Base-by-base conservation (phyloP, 148 eudicot species). In the Rhododendron molle region DNA sequence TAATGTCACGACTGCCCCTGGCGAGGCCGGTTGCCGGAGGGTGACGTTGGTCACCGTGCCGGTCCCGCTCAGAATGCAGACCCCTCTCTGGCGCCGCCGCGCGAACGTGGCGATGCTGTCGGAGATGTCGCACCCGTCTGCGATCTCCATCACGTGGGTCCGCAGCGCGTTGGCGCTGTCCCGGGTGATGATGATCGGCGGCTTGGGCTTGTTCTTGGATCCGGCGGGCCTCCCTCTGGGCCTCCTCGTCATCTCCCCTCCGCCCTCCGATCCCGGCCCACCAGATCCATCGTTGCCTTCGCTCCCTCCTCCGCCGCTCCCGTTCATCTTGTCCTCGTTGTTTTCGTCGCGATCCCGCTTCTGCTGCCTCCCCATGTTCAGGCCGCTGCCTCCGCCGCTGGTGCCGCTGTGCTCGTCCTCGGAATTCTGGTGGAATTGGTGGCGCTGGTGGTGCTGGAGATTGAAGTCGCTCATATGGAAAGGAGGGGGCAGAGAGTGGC, bases 151-250 rank as follows among this genome's bases (percentile, higher is more conserved):
- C 30, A 94, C 96, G 80, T 95, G 98, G 50, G 98, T 95, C 0
- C 98, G 90, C 14, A 95, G 94, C 0, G 98, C 98, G 88, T 95
- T 95, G 49, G 98, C 96, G 85, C 96, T 94, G 82, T 95, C 98
- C 0, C 96, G 85, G 0, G 96, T 93, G 83, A 95, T 95, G 83
- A 95, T 95, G 88, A 95, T 95, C 1, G 98, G 98, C 0, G 96
- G 98, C 80, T 95, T 94, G 26, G 95, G 96, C 86, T 95, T 95
- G 84, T 95, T 95, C 34, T 95, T 95, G 16, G 98, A 95, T 36
- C 98, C 98, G 6, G 98, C 91, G 0, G 98, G 98, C 12, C 98
- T 62, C 0, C 97, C 97, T 12, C 95, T 81, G 0, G 97, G 97
- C 30, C 95, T 62, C 14, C 97, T 80, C 5, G 83, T 69, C 71